Conservation (phyloP, 192 early-diverging fungal species). For the Backusella circina region DNA sequence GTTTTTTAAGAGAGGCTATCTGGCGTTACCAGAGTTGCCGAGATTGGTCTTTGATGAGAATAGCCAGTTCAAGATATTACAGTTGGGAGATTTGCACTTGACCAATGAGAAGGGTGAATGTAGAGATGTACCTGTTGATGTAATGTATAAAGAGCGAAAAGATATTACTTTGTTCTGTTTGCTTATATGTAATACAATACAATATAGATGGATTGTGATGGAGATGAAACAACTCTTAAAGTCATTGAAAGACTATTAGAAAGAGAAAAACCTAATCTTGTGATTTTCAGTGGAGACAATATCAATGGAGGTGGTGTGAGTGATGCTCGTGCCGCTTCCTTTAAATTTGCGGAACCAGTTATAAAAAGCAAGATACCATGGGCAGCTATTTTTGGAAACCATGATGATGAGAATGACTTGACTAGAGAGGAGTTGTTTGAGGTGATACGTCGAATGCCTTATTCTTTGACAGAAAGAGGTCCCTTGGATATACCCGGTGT, state of each 20-base stretch:
- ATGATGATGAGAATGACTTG: constrained; percentile 43
- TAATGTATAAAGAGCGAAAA: constrained; percentile 16
- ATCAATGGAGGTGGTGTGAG: constrained; percentile 32
- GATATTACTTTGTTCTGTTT: background rate
- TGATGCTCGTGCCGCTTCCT: constrained; percentile 21
- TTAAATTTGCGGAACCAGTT: constrained; percentile 21
- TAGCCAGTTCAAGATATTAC: constrained; percentile 44
- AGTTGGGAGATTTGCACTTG: constrained; percentile 46
- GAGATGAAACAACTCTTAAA: constrained; percentile 36
- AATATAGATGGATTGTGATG: constrained; percentile 35
- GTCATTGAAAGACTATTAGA: constrained; percentile 40
- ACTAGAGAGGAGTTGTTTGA: constrained; percentile 40
- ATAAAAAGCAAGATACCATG: constrained; percentile 5
- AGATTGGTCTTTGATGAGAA: constrained; percentile 33
- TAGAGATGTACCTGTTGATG: constrained; percentile 25
- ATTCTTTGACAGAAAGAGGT: constrained; percentile 31
- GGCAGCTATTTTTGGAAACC: constrained; percentile 45
- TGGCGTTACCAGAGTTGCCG: constrained; percentile 11
- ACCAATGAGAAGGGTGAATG: constrained; percentile 40
- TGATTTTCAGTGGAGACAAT: constrained; percentile 45
- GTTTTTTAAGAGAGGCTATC: constrained; percentile 12
- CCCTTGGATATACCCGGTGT: constrained; percentile 36
- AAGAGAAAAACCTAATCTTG: constrained; percentile 39
- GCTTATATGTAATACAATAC: background rate
- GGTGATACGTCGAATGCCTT: constrained; percentile 36